Evolutionary conservation across 495 filamentous ascomycete genomes (phyloP).

Genomic region (Penicillium flavigenum): DNA sequence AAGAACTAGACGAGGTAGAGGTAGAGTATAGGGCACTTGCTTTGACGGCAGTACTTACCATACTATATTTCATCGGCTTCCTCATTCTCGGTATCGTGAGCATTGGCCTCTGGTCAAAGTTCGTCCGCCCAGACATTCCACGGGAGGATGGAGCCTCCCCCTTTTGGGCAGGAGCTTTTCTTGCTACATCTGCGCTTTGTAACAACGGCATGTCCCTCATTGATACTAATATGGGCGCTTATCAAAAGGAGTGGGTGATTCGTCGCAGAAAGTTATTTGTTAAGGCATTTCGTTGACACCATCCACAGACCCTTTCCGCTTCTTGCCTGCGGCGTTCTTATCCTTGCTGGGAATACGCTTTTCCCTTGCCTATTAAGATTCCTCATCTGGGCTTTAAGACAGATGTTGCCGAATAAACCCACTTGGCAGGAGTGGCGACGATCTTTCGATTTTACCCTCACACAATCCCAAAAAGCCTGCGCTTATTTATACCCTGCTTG

Average conservation of each 20-base stretch:
- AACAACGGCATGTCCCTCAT: slow-evolving; percentile 86
- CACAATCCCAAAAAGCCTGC: slow-evolving; percentile 66
- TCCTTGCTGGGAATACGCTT: slow-evolving; percentile 78
- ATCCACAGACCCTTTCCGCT: slow-evolving; percentile 56
- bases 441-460: slow-evolving; percentile 69
- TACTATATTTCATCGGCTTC: slow-evolving; percentile 69
- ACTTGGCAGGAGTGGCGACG: slow-evolving; percentile 49
- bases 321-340: slow-evolving; percentile 68
- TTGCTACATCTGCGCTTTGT: slow-evolving; percentile 66
- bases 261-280: background rate
- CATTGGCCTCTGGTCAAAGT: slow-evolving; percentile 67
- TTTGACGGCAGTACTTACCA: slow-evolving; percentile 65
- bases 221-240: slow-evolving; percentile 68
- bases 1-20: slow-evolving; percentile 65
- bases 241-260: slow-evolving; percentile 34
- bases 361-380: slow-evolving; percentile 75
- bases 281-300: slow-evolving; percentile 1
- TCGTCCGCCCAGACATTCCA: slow-evolving; percentile 55
- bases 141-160: slow-evolving; percentile 64
- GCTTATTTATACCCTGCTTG: slow-evolving; percentile 73
- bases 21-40: slow-evolving; percentile 72
- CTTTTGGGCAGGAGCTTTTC: slow-evolving; percentile 49
- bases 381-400: slow-evolving; percentile 60
- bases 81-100: slow-evolving; percentile 68
- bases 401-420: slow-evolving; percentile 42